Evolutionary conservation across 495 filamentous ascomycete species (phyloP).

Genomic region (Cudoniella acicularis): DNA sequence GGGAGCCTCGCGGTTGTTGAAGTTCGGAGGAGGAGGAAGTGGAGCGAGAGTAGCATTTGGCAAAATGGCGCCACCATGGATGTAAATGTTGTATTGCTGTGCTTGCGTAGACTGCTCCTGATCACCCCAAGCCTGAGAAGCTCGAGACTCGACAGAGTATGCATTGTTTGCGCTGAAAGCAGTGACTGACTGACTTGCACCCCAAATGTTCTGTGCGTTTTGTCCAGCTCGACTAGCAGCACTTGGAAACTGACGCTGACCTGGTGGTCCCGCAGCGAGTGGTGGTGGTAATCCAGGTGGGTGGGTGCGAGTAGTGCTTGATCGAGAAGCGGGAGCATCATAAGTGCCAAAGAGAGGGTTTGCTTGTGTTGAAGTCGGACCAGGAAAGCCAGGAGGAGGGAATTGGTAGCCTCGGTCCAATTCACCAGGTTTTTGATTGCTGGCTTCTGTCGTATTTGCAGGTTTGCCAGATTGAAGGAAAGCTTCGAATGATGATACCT

Average conservation of each 20-base stretch:
- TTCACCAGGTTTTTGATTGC: slow-evolving; percentile 2
- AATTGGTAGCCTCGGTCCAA: slow-evolving; percentile 18
- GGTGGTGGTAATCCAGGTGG: slow-evolving; percentile 22
- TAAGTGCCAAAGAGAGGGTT: slow-evolving; percentile 12
- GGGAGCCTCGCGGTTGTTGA: not conserved
- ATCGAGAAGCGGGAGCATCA: not conserved
- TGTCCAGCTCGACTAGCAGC: not conserved
- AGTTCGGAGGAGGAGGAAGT: not conserved
- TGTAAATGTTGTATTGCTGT: no score
- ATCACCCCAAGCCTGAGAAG: no score
- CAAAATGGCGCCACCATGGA: not conserved
- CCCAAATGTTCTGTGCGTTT: not conserved
- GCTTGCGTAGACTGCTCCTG: no score
- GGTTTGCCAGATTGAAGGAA: not conserved
- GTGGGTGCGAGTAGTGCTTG: not conserved
- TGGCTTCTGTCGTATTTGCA: not conserved
- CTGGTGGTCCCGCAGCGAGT: slow-evolving; percentile 30
- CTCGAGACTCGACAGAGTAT: no score
- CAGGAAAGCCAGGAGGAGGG: slow-evolving; percentile 13
- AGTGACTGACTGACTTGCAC: no score
- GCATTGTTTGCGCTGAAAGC: no score
- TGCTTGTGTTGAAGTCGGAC: not conserved
- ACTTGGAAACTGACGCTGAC: slow-evolving; percentile 19
- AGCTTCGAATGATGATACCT: not conserved
- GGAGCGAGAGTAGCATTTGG: not conserved